Evolutionary conservation across 106 monocot genomes (phyloP).

Genomic region (Dendrobium huoshanense): DNA sequence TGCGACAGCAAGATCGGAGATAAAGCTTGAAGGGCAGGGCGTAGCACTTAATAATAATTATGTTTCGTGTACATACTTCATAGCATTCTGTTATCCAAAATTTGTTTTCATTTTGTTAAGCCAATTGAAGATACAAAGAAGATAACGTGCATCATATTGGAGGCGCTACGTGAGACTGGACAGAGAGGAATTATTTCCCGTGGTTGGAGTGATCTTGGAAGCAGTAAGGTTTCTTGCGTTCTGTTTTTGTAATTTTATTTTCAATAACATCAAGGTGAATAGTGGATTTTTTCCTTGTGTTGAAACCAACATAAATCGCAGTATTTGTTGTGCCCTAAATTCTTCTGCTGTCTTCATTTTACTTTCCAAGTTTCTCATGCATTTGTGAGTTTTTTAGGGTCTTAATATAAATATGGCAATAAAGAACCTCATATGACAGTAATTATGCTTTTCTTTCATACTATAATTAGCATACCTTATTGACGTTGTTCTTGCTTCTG

Average conservation of each 20-base stretch:
- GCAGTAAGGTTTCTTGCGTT: constrained; percentile 31
- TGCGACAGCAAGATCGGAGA: neutral
- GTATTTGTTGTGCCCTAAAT: neutral
- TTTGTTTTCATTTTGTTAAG: constrained; percentile 29
- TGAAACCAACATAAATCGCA: neutral
- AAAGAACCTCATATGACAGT: neutral
- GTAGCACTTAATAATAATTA: neutral
- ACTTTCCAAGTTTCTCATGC: neutral
- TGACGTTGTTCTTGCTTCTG: neutral
- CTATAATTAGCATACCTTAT: neutral
- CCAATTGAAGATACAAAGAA: constrained; percentile 76
- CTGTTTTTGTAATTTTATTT: neutral
- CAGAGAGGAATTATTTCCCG: constrained; percentile 86
- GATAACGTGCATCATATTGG: constrained; percentile 55
- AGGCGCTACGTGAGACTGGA: constrained; percentile 75
- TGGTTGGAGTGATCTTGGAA: constrained; percentile 92
- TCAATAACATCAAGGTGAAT: neutral
- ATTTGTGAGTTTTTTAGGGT: neutral
- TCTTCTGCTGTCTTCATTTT: neutral
- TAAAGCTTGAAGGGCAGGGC: neutral
- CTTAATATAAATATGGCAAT: neutral
- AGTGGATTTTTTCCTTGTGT: neutral
- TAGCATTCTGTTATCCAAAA: neutral
- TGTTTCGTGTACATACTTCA: neutral
- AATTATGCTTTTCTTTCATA: neutral